Conservation (phyloP, 345 rosid species). For the Gossypium mustelinum region DNA sequence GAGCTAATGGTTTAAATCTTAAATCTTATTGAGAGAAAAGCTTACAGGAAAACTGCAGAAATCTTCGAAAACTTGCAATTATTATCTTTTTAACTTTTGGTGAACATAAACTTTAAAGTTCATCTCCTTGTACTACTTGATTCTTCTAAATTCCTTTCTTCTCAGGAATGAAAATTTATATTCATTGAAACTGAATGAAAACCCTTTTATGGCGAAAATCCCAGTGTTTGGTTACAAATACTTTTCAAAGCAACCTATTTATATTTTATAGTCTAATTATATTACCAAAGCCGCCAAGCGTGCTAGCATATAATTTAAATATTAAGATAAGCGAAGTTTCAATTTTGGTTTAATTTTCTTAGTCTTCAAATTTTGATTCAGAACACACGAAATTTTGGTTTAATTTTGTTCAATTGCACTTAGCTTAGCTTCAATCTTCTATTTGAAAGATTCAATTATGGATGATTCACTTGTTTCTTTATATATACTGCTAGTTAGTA, state of each 20-base stretch:
- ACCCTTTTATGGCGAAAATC: background rate
- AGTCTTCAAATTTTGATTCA: no score
- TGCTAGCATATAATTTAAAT: background rate
- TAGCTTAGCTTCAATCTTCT: no score
- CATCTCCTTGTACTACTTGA: no score
- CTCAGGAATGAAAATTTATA: background rate
- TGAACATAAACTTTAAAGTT: no score
- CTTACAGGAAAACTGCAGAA: background rate
- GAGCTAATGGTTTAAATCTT: background rate
- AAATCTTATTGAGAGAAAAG: background rate
- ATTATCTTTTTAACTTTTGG: background rate
- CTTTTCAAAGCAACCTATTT: background rate
- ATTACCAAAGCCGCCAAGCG: background rate
- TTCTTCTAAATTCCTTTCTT: background rate
- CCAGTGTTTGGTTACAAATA: background rate
- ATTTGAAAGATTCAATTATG: no score
- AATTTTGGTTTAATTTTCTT: background rate
- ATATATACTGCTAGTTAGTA: no score
- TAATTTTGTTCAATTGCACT: no score
- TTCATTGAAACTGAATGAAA: background rate
- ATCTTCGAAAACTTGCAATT: constrained; percentile 11
- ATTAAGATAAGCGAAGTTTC: background rate
- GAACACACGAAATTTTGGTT: no score
- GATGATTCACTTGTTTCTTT: no score
- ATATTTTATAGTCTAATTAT: background rate